Evolutionary conservation across 2,329 filamentous ascomycete species (phyloP).

Genomic region (Xylaria sp.): DNA sequence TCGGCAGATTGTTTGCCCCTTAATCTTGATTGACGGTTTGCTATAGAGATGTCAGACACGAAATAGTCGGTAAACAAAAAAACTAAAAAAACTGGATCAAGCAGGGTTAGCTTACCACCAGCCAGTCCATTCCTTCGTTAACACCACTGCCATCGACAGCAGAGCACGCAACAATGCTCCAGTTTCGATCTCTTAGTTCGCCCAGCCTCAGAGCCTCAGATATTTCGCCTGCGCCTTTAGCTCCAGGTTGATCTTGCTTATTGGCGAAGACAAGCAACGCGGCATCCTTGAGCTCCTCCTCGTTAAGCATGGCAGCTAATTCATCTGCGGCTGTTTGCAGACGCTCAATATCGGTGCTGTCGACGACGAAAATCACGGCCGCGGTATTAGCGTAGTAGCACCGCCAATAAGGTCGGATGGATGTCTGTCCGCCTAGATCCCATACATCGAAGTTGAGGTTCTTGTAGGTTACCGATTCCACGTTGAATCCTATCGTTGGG

Average conservation of each 20-base stretch:
- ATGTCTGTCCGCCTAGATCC: constrained; percentile 98
- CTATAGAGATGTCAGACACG: constrained; percentile 29
- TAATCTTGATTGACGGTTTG: constrained; percentile 41
- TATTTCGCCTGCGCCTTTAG: constrained; percentile 96
- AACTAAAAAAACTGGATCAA: neutral
- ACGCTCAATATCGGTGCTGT: constrained; percentile 96
- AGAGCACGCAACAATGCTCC: constrained; percentile 98
- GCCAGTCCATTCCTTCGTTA: constrained; percentile 98
- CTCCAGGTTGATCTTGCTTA: constrained; percentile 98
- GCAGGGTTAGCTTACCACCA: constrained; percentile 73
- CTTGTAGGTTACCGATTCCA: constrained; percentile 97
- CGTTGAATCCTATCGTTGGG: constrained; percentile 99
- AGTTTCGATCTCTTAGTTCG: constrained; percentile 94
- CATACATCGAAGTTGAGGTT: constrained; percentile 99
- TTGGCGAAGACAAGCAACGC: constrained; percentile 96
- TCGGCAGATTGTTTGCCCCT: neutral
- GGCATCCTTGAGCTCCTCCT: constrained; percentile 95
- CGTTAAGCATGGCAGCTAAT: constrained; percentile 92
- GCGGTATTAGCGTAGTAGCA: constrained; percentile 99
- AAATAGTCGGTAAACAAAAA: neutral
- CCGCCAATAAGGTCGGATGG: constrained; percentile 97
- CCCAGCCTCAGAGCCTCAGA: constrained; percentile 91
- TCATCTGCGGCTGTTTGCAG: constrained; percentile 93
- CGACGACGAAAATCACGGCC: constrained; percentile 97
- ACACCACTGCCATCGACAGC: constrained; percentile 96